A percentile compares a stretch with the other conserved stretches of the same genome.
Evolutionary conservation across 306 rosid species (phyloP).

Genomic region (Mimosa pudica): DNA sequence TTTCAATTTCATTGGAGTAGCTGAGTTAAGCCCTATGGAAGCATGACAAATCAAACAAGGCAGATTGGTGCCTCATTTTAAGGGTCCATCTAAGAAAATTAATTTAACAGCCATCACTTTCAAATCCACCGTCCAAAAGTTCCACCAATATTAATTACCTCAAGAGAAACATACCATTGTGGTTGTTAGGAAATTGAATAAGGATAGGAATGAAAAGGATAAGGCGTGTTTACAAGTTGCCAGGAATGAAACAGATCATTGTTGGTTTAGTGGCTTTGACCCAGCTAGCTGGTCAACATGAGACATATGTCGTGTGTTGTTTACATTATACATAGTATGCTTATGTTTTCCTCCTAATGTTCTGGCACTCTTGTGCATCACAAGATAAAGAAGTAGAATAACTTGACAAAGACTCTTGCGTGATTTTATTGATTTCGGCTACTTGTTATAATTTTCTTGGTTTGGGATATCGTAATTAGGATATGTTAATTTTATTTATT

Average conservation of each 20-base stretch:
- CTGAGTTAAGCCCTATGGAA: neutral
- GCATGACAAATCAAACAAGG: neutral
- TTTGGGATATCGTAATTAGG: neutral
- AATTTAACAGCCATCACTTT: constrained; percentile 10
- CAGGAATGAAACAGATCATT: constrained; percentile 2
- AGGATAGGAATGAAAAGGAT: neutral
- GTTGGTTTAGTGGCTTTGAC: neutral
- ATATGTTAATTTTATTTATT: neutral
- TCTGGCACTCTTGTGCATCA: constrained; percentile 6
- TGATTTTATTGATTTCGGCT: neutral
- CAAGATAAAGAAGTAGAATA: neutral
- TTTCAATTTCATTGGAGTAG: neutral
- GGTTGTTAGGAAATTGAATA: neutral
- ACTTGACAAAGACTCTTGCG: constrained; percentile 18
- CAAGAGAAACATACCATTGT: neutral
- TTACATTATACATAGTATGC: neutral
- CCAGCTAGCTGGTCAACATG: neutral
- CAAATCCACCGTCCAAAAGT: constrained; percentile 27
- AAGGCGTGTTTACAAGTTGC: neutral
- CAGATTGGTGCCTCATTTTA: neutral
- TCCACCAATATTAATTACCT: neutral
- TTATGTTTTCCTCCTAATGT: neutral
- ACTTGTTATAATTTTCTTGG: neutral
- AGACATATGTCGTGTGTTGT: neutral
- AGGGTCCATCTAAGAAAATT: constrained; percentile 12